Percentiles rank a stretch among this genome's conserved stretches.
phyloP scores from a whole-genome alignment of 192 early-diverging fungal species.

The Coemansia sp. region DNA sequence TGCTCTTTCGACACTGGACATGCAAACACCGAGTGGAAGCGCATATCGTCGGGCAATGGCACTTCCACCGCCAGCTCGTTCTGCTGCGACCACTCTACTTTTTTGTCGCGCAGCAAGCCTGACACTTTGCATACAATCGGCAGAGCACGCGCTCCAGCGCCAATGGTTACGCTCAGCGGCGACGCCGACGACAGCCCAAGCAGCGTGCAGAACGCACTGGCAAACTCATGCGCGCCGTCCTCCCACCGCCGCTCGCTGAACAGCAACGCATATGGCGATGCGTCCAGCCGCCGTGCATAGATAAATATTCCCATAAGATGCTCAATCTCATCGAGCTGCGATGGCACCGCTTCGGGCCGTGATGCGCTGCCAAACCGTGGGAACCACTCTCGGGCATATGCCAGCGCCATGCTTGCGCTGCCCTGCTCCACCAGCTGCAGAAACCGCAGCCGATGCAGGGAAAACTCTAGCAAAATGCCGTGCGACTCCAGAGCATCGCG shows the following conservation, averaged over 20 bases:
- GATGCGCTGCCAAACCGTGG: conserved; percentile 49
- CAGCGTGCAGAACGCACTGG: conserved; percentile 35
- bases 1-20: conserved; percentile 98
- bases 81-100: conserved; percentile 87
- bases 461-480: conserved; percentile 79
- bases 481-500: conserved; percentile 56
- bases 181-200: conserved; percentile 27
- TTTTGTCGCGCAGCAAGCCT: conserved; percentile 77
- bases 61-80: conserved; percentile 94
- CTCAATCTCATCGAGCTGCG: conserved; percentile 40
- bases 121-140: conserved; percentile 92
- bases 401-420: conserved; percentile 60
- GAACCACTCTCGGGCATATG: conserved; percentile 75
- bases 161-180: conserved; percentile 54
- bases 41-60: conserved; percentile 77
- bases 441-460: conserved; percentile 77
- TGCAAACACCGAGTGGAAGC: conserved; percentile 94
- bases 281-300: conserved; percentile 60
- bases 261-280: conserved; percentile 69
- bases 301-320: conserved; percentile 61
- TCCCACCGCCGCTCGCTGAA: conserved; percentile 36
- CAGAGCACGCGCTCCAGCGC: conserved; percentile 83
- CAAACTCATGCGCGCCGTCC: conserved; percentile 27
- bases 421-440: conserved; percentile 66
- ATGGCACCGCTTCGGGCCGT: background rate